Evolutionary conservation across 202 grass and related monocot species (phyloP), one percentile per base, ranked within the genome.

Genomic region (Schoenoplectus tabernaemontani): DNA sequence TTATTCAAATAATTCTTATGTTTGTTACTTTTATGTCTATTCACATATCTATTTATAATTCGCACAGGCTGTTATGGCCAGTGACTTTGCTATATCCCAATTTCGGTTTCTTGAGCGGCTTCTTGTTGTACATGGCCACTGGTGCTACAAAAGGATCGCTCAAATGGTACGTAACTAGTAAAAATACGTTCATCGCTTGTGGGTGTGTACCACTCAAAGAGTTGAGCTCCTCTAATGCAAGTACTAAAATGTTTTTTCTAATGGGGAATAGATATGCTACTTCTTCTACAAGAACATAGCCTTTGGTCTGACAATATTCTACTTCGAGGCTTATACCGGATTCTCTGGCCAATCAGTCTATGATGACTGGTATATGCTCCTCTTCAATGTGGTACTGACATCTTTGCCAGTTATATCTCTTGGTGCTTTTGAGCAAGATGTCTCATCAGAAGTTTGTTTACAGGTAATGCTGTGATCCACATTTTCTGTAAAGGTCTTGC

Each of bases 251-350:
- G 73, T 26, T 37, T 82, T 13, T 91, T 84, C 73, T 64, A 81
- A 85, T 48, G n/a, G 57, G 44, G 57, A 74, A 64, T 91, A 98
- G 96, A 92, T 98, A 50, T 98, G 96, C 77, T 98, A 98, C 83
- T 98, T 98, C 87, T 98, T 98, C 84, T 98, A 98, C 83, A 98
- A 98, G 88, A 98, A 98, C 77, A 98, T 98, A 92, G 88, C 90
- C 46, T 98, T 98, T 57, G 96, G 96, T 46, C 88, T 98, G 76
- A 98, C 96, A 48, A 92, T 98, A 87, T 98, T 98, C 91, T 98
- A 98, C 83, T 98, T 98, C 72, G 96, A 98, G 81, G 96, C 96
- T 64, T 98, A 83, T 74, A 89, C 96, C 54, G 91, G 81, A 48
- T 98, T 98, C 82, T 98, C 96, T 81, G 96, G 96, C 34, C 96